Evolutionary conservation across 805 yeast species (phyloP), one percentile per base, ranked within the genome.

Genomic region (Torulaspora microellipsoides): DNA sequence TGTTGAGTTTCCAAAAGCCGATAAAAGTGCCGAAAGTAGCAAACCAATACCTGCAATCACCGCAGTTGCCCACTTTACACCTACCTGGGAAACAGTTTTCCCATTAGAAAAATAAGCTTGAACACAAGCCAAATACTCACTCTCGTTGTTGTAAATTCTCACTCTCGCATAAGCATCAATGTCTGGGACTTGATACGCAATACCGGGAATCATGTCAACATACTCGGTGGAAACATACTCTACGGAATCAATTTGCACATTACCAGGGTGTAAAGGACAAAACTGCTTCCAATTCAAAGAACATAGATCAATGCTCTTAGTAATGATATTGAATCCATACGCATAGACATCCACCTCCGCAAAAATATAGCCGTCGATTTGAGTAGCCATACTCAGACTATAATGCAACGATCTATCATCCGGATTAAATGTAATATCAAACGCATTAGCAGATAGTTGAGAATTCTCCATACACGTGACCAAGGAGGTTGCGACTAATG

Each of bases 41-140:
- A 90, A 66, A n/a, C 96, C 96, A 27, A 86, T 64, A 49, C 96
- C 96, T 1, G 95, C 88, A 55, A 89, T 72, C 15, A 83, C 82
- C 1, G 97, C 97, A 14, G 96, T 87, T 32, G 87, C 95, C 97
- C 97, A 90, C 66, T 85, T 84, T 45, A 83, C 89, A 52, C 85
- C 85, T 2, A 77, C 71, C 59, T 87, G 95, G 34, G 85, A 68
- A 15, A 88, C 91, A 2, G 95, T 81, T 56, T 81, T 85, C 30
- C 90, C 88, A 60, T 88, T 88, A 15, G 81, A 58, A 59, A 88
- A 80, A 46, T 76, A 75, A 13, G 87, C 80, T 59, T 85, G 91
- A 44, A 88, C 71, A 62, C 96, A 88, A 31, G 89, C 87, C 43
- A 83, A 58, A 44, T 66, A 60, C 27, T 71, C 71, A 25, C 70